Base-by-base conservation (phyloP, 495 filamentous ascomycete genomes). In the Thermothielavioides terrestris region DNA sequence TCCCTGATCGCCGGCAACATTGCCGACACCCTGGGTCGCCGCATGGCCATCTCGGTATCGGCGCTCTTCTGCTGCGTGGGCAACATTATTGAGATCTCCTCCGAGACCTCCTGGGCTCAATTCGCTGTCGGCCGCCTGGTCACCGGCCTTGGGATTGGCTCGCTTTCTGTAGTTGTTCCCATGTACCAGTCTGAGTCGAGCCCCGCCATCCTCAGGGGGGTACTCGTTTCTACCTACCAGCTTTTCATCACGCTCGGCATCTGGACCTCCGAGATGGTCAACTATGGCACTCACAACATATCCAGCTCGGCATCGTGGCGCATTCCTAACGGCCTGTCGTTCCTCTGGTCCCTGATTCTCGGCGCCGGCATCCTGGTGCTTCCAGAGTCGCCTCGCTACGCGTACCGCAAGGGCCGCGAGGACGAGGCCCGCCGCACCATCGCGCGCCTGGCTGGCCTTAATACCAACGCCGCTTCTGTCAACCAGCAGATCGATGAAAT, bases 191-290 rank as follows among this genome's bases (percentile, higher is more conserved):
- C 74, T 42, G 84, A 88, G 63, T 83, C 80, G 38, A 78, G 77
- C 42, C 84, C 84, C 32, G 62, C 68, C 31, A 77, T 81, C 57
- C 74, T 88, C 51, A 79, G 84, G 53, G 83, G 82, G 62, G 71
- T 83, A 42, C 75, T 86, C 51, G 75, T 86, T 53, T 80, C 75
- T 50, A 77, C 77, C 35, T 92, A 94, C 72, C 88, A 94, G 70
- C 77, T 94, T 20, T 89, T 92, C 70, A 86, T 92, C 64, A 88
- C 88, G 25, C 74, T 89, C 49, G 88, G 88, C 55, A 92, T 91
- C 67, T 88, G 88, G 69, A 77, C 81, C 38, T 84, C 86, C 52
- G 81, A 88, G 66, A 81, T 85, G 66, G 75, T 91, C 74, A 89
- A 92, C 67, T 92, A 73, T 62, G 87, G 85, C 31, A 89, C 87